Conservation (phyloP, 2,329 filamentous ascomycete species). For the Fusarium veterinarium region DNA sequence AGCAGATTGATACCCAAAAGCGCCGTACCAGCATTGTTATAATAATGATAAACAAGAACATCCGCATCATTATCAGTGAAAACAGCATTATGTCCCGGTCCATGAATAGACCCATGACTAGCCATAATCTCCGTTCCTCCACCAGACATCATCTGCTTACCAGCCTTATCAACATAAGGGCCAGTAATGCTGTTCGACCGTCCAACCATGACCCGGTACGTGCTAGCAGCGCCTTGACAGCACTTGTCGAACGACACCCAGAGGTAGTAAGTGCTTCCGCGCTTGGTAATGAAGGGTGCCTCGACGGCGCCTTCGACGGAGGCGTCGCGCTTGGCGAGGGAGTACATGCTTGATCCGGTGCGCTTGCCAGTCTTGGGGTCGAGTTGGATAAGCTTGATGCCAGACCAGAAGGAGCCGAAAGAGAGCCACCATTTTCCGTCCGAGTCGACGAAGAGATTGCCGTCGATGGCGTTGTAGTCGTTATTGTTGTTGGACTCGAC, state of each 20-base stretch:
- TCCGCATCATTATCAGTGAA: conserved; percentile 48
- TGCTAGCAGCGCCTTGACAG: conserved; percentile 46
- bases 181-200: conserved; percentile 46
- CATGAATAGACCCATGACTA: conserved; percentile 45
- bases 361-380: conserved; percentile 44
- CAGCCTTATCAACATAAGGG: conserved; percentile 44
- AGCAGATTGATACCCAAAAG: conserved; percentile 48
- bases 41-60: conserved; percentile 50
- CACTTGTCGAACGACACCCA: conserved; percentile 49
- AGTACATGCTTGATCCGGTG: conserved; percentile 34
- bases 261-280: conserved; percentile 48
- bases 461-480: conserved; percentile 48
- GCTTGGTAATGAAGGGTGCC: conserved; percentile 46
- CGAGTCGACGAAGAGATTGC: conserved; percentile 45
- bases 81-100: conserved; percentile 48
- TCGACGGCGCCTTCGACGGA: conserved; percentile 42
- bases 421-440: conserved; percentile 48
- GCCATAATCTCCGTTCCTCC: conserved; percentile 48
- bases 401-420: conserved; percentile 49
- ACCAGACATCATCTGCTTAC: conserved; percentile 43
- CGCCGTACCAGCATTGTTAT: conserved; percentile 39
- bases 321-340: conserved; percentile 39
- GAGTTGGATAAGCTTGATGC: conserved; percentile 47
- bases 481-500: conserved; percentile 39
- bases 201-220: conserved; percentile 49